These are phyloP conservation scores for Pseudogymnoascus sp. DNA, from an alignment of 2,329 filamentous ascomycete genomes.

Conservation along the genomic window DNA sequence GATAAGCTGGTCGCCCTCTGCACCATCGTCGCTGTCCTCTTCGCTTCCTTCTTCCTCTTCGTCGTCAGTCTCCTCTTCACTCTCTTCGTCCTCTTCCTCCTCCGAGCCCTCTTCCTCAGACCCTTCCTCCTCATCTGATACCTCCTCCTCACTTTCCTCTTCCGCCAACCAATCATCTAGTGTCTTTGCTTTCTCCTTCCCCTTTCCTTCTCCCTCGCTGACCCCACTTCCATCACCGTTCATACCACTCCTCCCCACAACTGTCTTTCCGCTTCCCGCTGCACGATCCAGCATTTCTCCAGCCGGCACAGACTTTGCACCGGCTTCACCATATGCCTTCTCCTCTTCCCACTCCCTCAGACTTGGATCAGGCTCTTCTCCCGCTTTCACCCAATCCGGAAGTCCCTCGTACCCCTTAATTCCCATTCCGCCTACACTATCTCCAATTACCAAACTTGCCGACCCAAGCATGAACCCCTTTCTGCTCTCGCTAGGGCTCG, in stretches of 20 bases:
- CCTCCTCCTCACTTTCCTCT: slow-evolving; percentile 52
- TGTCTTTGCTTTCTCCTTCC: slow-evolving; percentile 54
- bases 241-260: slow-evolving; percentile 32
- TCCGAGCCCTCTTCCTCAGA: slow-evolving; percentile 45
- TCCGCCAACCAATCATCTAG: slow-evolving; percentile 90
- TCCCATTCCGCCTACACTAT: slow-evolving; percentile 64
- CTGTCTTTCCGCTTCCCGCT: slow-evolving; percentile 31
- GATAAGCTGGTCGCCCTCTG: slow-evolving; percentile 28
- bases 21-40: slow-evolving; percentile 23
- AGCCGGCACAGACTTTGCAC: slow-evolving; percentile 44
- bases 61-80: slow-evolving; percentile 39
- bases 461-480: slow-evolving; percentile 75
- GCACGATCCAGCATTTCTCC: slow-evolving; percentile 58
- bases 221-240: slow-evolving; percentile 37
- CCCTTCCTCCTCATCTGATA: slow-evolving; percentile 44
- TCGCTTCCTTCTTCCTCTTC: slow-evolving; percentile 36
- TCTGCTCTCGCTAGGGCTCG: slow-evolving; percentile 78
- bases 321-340: slow-evolving; percentile 33
- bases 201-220: slow-evolving; percentile 40
- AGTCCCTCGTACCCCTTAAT: slow-evolving; percentile 71
- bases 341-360: slow-evolving; percentile 55
- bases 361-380: slow-evolving; percentile 68
- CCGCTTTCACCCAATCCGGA: slow-evolving; percentile 77
- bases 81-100: slow-evolving; percentile 44
- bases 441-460: slow-evolving; percentile 75